Percentiles rank a stretch among this genome's conserved stretches.
Conservation (phyloP, 768 basidiomycete species). For the Naganishia antarctica region DNA sequence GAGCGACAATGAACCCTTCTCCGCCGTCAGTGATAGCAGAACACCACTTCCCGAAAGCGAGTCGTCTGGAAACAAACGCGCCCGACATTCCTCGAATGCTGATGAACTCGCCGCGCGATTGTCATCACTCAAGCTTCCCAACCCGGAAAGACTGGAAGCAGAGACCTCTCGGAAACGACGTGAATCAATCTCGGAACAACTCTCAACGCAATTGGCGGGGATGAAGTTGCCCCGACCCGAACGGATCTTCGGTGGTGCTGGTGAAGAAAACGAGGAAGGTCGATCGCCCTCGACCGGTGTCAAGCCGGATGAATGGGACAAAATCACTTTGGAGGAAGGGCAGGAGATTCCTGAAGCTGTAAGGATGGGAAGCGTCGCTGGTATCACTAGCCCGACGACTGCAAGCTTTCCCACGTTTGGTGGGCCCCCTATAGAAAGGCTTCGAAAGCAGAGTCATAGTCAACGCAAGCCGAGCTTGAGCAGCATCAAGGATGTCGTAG, state of each 20-base stretch:
- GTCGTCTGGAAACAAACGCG: constrained; percentile 30
- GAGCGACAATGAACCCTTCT: constrained; percentile 12
- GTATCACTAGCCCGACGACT: constrained; percentile 24
- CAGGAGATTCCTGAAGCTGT: constrained; percentile 46
- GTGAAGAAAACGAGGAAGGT: constrained; percentile 32
- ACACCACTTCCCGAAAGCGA: no score
- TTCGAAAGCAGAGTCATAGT: constrained; percentile 10
- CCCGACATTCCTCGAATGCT: not conserved
- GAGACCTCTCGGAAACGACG: constrained; percentile 35
- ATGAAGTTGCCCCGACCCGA: constrained; percentile 50
- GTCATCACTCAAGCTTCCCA: constrained; percentile 31
- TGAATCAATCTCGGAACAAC: constrained; percentile 45
- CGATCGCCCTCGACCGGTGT: constrained; percentile 37
- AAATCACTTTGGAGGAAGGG: constrained; percentile 42
- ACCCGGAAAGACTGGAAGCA: constrained; percentile 44
- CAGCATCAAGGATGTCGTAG: constrained; percentile 19
- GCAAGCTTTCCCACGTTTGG: constrained; percentile 13
- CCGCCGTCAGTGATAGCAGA: no score
- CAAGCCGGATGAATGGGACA: constrained; percentile 46
- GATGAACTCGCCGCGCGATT: constrained; percentile 25
- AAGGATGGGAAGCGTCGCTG: constrained; percentile 34
- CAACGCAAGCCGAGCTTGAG: constrained; percentile 27
- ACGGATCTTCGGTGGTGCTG: constrained; percentile 41
- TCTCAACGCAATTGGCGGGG: constrained; percentile 35
- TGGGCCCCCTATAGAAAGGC: constrained; percentile 1